Evolutionary conservation across 2,329 filamentous ascomycete species (phyloP).

Genomic region (Fusarium redolens): DNA sequence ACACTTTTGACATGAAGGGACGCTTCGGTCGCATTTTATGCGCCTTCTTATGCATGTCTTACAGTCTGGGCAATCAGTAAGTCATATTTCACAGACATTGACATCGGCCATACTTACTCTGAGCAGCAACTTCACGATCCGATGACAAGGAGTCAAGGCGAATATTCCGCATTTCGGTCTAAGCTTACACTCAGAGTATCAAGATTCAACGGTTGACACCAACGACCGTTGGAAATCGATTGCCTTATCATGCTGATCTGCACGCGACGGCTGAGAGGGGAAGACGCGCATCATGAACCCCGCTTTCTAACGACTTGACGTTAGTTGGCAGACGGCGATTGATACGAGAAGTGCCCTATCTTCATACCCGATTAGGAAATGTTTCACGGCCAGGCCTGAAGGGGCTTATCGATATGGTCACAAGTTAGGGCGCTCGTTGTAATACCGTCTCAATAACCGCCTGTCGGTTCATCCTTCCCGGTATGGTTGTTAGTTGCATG

Average conservation of each 20-base stretch:
- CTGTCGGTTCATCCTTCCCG: neutral
- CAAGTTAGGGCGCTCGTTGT: too few relatives aligned
- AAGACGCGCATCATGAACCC: neutral
- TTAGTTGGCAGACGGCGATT: neutral
- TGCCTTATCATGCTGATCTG: neutral
- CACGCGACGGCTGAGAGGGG: neutral
- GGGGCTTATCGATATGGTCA: neutral
- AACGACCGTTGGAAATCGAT: neutral
- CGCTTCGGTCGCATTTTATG: neutral
- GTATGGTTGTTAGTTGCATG: fast-evolving
- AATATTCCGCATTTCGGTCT: neutral
- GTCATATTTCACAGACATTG: too few relatives aligned
- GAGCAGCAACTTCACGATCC: neutral
- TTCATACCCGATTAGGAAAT: neutral
- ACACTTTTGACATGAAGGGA: neutral
- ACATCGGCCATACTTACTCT: neutral
- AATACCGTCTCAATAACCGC: neutral
- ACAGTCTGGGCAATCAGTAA: neutral
- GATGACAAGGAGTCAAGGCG: neutral
- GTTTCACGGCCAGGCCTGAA: neutral
- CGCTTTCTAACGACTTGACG: slow-evolving; percentile 5
- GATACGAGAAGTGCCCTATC: neutral
- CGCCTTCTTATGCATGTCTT: neutral
- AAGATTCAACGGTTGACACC: too few relatives aligned
- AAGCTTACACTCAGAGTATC: fast-evolving